Conservation (phyloP, 768 basidiomycete species). For the Russula vinacea region DNA sequence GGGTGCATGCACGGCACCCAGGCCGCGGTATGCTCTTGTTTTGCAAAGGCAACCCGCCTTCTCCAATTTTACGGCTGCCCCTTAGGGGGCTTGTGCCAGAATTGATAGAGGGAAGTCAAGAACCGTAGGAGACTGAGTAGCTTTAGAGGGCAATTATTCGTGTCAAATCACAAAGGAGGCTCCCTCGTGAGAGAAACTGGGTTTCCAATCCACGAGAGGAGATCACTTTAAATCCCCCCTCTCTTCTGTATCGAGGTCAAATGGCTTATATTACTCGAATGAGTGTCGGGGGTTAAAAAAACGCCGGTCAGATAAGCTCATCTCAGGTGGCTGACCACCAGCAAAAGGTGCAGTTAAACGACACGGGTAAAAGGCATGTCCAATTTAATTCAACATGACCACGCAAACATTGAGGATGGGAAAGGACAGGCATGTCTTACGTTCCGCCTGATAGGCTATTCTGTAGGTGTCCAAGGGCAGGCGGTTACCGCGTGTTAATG, state of each 20-base stretch:
- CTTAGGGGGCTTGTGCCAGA: not conserved
- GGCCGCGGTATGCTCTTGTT: not conserved
- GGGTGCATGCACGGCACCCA: not conserved
- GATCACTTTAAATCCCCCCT: not conserved
- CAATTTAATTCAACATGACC: slow-evolving; percentile 3
- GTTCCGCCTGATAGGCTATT: not conserved
- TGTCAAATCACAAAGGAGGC: slow-evolving; percentile 1
- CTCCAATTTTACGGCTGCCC: slow-evolving; percentile 8
- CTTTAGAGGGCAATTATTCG: not conserved
- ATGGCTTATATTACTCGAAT: slow-evolving; percentile 6
- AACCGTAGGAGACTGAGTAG: not conserved
- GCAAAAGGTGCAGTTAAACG: not conserved
- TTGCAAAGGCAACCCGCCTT: slow-evolving; percentile 8
- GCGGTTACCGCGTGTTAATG: slow-evolving; percentile 18
- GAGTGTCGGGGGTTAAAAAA: not conserved
- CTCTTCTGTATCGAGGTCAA: not conserved
- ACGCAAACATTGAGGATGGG: not conserved
- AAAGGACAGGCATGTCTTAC: slow-evolving; percentile 14
- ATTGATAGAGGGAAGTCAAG: not conserved
- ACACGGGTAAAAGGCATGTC: slow-evolving; percentile 20
- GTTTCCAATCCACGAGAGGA: not conserved
- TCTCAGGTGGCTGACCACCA: not conserved
- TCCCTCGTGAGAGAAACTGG: slow-evolving; percentile 10
- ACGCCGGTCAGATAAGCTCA: slow-evolving; percentile 1
- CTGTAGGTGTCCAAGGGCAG: slow-evolving; percentile 1